phyloP scores from a whole-genome alignment of 2,329 filamentous ascomycete genomes.

The Nigrospora oryzae region DNA sequence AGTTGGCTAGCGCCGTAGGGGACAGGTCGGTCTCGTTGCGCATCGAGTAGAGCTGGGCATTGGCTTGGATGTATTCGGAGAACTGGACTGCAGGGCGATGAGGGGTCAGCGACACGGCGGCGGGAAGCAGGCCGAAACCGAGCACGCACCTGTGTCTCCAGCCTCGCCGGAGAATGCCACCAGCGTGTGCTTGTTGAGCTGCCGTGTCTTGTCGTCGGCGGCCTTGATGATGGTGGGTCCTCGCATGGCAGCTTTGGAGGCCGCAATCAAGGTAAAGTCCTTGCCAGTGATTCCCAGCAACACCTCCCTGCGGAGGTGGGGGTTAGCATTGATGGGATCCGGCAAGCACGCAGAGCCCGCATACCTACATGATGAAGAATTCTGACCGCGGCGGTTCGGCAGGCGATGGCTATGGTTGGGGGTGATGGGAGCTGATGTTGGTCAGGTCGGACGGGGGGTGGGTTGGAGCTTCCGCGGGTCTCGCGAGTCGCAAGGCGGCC shows the following conservation, averaged over 20 bases:
- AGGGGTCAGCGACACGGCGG: background rate
- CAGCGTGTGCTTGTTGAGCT: conserved; percentile 86
- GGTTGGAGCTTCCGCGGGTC: background rate
- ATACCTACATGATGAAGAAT: too few species aligned
- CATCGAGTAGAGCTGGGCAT: conserved; percentile 97
- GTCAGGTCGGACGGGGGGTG: too few species aligned
- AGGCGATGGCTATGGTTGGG: too few species aligned
- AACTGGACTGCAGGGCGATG: conserved; percentile 68
- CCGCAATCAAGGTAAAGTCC: conserved; percentile 96
- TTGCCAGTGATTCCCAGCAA: conserved; percentile 96
- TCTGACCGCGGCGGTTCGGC: too few species aligned
- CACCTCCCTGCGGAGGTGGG: conserved; percentile 67
- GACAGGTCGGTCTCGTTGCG: conserved; percentile 90
- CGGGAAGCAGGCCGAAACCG: background rate
- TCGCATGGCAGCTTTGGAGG: conserved; percentile 97
- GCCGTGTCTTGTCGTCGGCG: conserved; percentile 90
- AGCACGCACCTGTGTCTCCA: conserved; percentile 73
- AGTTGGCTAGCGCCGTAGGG: conserved; percentile 81
- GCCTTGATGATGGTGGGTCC: conserved; percentile 93
- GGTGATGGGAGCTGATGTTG: too few species aligned
- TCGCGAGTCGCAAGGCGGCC: conserved; percentile 2
- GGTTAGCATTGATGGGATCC: background rate
- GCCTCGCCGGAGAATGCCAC: conserved; percentile 95
- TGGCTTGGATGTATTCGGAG: conserved; percentile 97
- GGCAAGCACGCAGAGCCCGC: too few species aligned